Base-by-base conservation (phyloP, 2,329 filamentous ascomycete genomes). In the Fusarium begoniae region DNA sequence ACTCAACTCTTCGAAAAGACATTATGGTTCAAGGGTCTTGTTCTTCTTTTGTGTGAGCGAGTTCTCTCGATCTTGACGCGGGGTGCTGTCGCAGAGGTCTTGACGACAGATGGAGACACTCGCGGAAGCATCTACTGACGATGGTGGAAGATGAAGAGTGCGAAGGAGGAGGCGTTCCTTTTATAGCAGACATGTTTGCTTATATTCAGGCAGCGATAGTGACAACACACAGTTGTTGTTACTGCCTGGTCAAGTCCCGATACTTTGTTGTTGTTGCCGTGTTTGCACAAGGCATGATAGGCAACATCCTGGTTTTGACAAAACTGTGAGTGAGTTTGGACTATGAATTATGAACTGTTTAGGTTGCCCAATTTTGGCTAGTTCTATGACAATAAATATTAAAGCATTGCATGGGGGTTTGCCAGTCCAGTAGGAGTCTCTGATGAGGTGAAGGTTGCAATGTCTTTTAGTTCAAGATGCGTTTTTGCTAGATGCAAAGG, bases 361-460 rank as follows among this genome's bases (percentile, higher is more conserved):
- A 2, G 7, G 17, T 9, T 54, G 3, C 18, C 10, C 18, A 22
- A 17, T 54, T 5, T 38, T 6, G 18, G 22, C 11, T 2, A 8
- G 14, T 9, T 5, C 3, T 9, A 17, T 38, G 18, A 5, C 3
- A 13, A 26, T 28, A 13, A 2, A 9, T 1, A 12, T 28, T 13
- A 1, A 20, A 37, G 1, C 0, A 22, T 9, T 38, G 7, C 10
- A 2, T 3, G 5, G 10, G 0, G 20, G 3, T 17, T 17, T 12
- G 9, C 18, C 14, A 15, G 7, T 17, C 2, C 1, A 5, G 5
- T 8, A 17, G 32, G 3, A 1, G 3, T 20, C 2, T 15, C 13
- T 20, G 24, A 6, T 9, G 4, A 22, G 12, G 24, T 12, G 8
- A 26, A 38, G 6, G 18, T 14, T 50, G 15, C 2, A 7, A 14